A percentile compares a stretch with the other conserved stretches of the same genome.
These are phyloP conservation scores for Pseudogymnoascus sp. DNA, from an alignment of 2,329 filamentous ascomycete genomes.

Conservation along the genomic window DNA sequence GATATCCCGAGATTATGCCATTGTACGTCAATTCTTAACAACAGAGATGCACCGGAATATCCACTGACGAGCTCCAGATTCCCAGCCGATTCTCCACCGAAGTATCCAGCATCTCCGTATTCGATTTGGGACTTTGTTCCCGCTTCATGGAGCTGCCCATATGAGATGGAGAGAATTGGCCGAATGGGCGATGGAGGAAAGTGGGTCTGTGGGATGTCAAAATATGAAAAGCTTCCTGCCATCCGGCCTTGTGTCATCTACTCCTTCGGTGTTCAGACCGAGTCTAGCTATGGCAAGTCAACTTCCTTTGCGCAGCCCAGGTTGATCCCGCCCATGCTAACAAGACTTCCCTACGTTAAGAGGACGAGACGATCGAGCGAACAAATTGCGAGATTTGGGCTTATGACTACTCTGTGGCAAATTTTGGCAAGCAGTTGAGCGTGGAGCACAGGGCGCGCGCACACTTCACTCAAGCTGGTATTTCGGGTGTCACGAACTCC, in stretches of 20 bases:
- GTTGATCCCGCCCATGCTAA: background rate
- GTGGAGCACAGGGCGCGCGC: conserved; percentile 17
- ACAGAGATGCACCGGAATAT: background rate
- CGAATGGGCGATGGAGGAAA: conserved; percentile 36
- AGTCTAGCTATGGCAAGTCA: conserved; percentile 31
- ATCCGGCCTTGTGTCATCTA: conserved; percentile 29
- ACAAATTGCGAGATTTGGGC: conserved; percentile 33
- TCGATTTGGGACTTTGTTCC: conserved; percentile 35
- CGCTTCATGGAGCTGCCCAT: conserved; percentile 33
- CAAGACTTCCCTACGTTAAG: conserved; percentile 13
- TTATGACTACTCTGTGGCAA: conserved; percentile 32
- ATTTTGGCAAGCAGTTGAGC: conserved; percentile 22
- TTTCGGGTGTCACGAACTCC: conserved; percentile 25
- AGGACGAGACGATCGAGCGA: conserved; percentile 32
- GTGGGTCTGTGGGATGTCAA: conserved; percentile 35
- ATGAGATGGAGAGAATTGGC: conserved; percentile 34
- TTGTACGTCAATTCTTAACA: conserved; percentile 14
- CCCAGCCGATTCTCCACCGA: conserved; percentile 14
- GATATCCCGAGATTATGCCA: conserved; percentile 23
- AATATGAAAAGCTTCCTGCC: conserved; percentile 25
- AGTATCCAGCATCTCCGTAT: conserved; percentile 26
- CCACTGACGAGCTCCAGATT: conserved; percentile 17
- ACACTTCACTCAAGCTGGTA: conserved; percentile 29
- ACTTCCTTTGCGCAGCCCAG: background rate
- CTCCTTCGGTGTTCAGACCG: conserved; percentile 32